Evolutionary conservation across 73 alveolate genomes (phyloP).

Genomic region (Blepharisma japonicum): DNA sequence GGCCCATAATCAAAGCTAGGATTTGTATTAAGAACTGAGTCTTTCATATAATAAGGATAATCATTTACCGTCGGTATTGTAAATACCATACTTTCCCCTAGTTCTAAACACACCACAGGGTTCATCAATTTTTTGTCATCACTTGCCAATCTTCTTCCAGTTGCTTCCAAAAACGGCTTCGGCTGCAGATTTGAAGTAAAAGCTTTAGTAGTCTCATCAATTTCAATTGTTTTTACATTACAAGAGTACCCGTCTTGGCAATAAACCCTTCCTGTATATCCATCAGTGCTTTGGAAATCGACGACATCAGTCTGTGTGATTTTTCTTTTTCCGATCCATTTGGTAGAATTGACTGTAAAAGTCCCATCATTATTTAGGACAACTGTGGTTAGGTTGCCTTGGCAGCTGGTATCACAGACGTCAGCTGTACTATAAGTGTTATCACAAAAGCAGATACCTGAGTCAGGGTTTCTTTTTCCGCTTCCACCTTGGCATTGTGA

Average conservation of each 20-base stretch:
- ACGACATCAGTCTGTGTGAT: background rate
- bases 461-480: background rate
- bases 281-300: background rate
- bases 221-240: background rate
- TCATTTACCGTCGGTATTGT: constrained; percentile 5
- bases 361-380: background rate
- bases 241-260: background rate
- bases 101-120: constrained; percentile 54
- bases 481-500: background rate
- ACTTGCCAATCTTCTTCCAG: background rate
- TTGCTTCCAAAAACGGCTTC: background rate
- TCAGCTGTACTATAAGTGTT: background rate
- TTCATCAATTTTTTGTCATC: constrained; percentile 24
- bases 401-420: background rate
- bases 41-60: constrained; percentile 55
- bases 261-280: background rate
- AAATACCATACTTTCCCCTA: constrained; percentile 49
- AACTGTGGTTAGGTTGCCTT: background rate
- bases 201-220: background rate
- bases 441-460: background rate
- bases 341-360: background rate
- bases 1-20: constrained; percentile 55
- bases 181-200: background rate
- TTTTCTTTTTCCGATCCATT: background rate
- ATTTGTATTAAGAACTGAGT: constrained; percentile 53